phyloP scores from a whole-genome alignment of 1,284 basidiomycete genomes.

The Rhodotorula sp. region DNA sequence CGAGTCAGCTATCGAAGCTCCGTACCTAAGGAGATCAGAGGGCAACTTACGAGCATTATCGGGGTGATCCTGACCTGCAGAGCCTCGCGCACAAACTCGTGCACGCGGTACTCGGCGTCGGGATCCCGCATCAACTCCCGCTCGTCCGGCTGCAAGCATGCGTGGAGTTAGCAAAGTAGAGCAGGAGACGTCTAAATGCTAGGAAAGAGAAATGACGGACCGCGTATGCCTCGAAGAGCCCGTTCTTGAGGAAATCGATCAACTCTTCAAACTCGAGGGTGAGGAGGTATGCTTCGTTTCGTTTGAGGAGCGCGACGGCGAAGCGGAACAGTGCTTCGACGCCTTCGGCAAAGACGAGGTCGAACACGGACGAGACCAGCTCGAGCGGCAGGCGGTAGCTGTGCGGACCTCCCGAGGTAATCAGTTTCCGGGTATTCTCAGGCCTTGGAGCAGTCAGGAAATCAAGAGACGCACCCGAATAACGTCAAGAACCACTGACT shows the following conservation, averaged over 20 bases:
- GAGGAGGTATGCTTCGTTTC: constrained; percentile 78
- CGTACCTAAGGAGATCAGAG: background rate
- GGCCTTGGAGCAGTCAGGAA: constrained; percentile 20
- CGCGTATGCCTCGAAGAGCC: constrained; percentile 78
- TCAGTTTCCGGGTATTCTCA: background rate
- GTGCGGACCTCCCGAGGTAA: background rate
- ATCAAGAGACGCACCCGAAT: constrained; percentile 64
- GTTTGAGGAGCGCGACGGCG: constrained; percentile 78
- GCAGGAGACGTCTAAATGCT: background rate
- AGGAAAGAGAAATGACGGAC: constrained; percentile 18
- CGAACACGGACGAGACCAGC: constrained; percentile 91
- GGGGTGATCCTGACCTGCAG: constrained; percentile 66
- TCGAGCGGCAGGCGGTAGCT: constrained; percentile 77
- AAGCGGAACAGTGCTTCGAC: constrained; percentile 97
- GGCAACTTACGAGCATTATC: constrained; percentile 43
- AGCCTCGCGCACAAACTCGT: constrained; percentile 81
- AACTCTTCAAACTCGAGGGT: constrained; percentile 84
- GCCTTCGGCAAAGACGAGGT: constrained; percentile 90
- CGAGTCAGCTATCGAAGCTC: background rate
- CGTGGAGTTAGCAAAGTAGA: background rate
- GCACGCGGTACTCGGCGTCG: constrained; percentile 60
- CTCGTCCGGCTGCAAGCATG: constrained; percentile 23
- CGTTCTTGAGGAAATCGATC: constrained; percentile 71
- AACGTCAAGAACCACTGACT: constrained; percentile 98
- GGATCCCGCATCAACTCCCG: constrained; percentile 46